Base-by-base conservation (phyloP, 176 grass and related monocot genomes). In the Aegilops longissima region DNA sequence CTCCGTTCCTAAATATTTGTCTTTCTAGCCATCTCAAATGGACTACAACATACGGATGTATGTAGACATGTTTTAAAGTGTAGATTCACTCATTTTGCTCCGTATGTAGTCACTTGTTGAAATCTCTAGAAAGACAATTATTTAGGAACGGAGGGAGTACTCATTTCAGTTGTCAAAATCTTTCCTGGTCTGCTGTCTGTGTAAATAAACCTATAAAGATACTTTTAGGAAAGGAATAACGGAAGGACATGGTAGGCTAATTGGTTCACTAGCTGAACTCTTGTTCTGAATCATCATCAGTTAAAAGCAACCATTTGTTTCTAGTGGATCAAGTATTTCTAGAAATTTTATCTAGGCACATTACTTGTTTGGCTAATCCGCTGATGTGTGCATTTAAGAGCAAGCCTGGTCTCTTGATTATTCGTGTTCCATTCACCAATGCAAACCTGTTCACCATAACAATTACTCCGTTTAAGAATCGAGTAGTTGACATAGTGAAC, bases 351-450 rank as follows among this genome's bases (percentile, higher is more conserved):
- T 34, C 11, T 56, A 11, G 47, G 21, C 31, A 82, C 3, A 82
- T 6, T 70, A 36, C 66, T 7, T 59, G 12, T 27, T 52, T 25
- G 6, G 47, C 9, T 71, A 3, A 6, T 82, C 45, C 35, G 21
- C 67, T 82, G 21, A 18, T 82, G 47, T 56, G 47, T 70, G 65
- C 52, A 47, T 38, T 82, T 70, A 54, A 70, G 80, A 17, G 18
- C 30, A 82, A 54, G 13, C 30, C 45, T 70, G 11, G 6, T 58
- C 2, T 51, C 31, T 36, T 82, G 12, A 82, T 9, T 70, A 35
- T 44, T 12, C 25, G 3, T 70, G 29, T 52, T 71, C n/a, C 66
- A 71, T 25, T 52, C 45, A 70, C 21, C 6, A 35, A 38, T 1
- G 3, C 10, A 7, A 70, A 24, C 67, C 34, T 39, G 24, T 25